phyloP scores from a whole-genome alignment of 23 red algal genomes.

The Cyanidium caldarium region DNA sequence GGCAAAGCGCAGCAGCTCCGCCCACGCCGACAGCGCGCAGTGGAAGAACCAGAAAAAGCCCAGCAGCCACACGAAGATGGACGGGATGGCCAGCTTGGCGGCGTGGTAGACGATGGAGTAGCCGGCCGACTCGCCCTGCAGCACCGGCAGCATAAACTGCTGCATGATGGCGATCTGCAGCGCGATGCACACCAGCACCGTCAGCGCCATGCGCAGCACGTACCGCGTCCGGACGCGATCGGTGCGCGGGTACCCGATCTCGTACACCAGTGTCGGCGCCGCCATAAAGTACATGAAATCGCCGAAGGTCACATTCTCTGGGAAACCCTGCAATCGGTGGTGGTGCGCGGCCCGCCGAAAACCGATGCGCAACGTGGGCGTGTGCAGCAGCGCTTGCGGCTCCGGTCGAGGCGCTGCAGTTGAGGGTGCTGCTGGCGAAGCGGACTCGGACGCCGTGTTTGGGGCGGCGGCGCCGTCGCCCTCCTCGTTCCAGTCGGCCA shows the following conservation, averaged over 20 bases:
- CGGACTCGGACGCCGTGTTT: background rate
- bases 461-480: background rate
- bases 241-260: slow-evolving; percentile 67
- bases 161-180: slow-evolving; percentile 41
- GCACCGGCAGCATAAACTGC: slow-evolving; percentile 63
- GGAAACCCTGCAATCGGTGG: slow-evolving; percentile 16
- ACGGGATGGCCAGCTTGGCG: slow-evolving; percentile 69
- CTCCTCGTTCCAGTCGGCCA: too few species aligned
- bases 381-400: background rate
- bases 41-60: slow-evolving; percentile 77
- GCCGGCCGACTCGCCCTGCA: slow-evolving; percentile 17
- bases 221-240: slow-evolving; percentile 28
- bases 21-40: slow-evolving; percentile 55
- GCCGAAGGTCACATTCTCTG: slow-evolving; percentile 39
- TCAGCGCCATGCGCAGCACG: slow-evolving; percentile 20
- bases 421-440: background rate
- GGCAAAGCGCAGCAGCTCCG: slow-evolving; percentile 70
- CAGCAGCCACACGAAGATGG: slow-evolving; percentile 67
- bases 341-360: background rate
- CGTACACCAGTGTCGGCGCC: slow-evolving; percentile 70
- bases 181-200: slow-evolving; percentile 22
- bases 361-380: background rate
- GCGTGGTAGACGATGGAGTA: slow-evolving; percentile 26
- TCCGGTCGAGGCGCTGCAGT: background rate
- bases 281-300: slow-evolving; percentile 60